Conservation (phyloP, 306 rosid species). For the Glycine soja region DNA sequence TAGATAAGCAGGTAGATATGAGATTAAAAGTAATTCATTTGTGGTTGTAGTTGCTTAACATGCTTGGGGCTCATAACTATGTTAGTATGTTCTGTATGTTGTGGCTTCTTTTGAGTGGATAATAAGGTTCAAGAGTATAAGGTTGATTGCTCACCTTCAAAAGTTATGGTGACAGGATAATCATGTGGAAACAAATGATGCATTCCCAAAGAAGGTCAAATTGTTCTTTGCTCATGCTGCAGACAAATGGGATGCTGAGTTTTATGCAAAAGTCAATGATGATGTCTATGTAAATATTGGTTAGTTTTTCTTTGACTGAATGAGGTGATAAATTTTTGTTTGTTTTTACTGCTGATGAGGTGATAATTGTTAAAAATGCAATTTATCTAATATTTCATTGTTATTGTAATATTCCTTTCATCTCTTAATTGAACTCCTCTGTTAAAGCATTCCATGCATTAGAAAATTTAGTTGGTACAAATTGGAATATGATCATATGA, state of each 20-base stretch:
- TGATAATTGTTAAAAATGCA: no score
- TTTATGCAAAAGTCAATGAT: slow-evolving; percentile 92
- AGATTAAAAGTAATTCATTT: neutral
- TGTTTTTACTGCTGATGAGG: no score
- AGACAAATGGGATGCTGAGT: slow-evolving; percentile 92
- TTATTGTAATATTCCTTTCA: neutral
- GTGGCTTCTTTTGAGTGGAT: slow-evolving; percentile 24
- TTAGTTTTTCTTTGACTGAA: slow-evolving; percentile 60
- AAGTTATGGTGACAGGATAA: slow-evolving; percentile 66
- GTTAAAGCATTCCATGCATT: slow-evolving; percentile 22
- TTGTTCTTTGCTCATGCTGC: slow-evolving; percentile 83
- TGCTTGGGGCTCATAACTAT: slow-evolving; percentile 28
- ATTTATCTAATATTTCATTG: no score
- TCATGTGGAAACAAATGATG: slow-evolving; percentile 76
- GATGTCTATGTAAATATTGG: slow-evolving; percentile 97
- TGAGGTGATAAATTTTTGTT: slow-evolving; percentile 5
- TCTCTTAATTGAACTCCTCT: slow-evolving; percentile 9
- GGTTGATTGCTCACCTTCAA: slow-evolving; percentile 40
- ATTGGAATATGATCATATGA: slow-evolving; percentile 38
- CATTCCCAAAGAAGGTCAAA: slow-evolving; percentile 79
- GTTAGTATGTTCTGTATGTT: slow-evolving; percentile 1
- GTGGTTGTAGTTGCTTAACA: slow-evolving; percentile 12
- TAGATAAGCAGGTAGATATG: slow-evolving; percentile 26
- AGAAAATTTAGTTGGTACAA: neutral
- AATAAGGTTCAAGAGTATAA: slow-evolving; percentile 30